Conservation (phyloP, 345 rosid species). For the Passiflora organensis region DNA sequence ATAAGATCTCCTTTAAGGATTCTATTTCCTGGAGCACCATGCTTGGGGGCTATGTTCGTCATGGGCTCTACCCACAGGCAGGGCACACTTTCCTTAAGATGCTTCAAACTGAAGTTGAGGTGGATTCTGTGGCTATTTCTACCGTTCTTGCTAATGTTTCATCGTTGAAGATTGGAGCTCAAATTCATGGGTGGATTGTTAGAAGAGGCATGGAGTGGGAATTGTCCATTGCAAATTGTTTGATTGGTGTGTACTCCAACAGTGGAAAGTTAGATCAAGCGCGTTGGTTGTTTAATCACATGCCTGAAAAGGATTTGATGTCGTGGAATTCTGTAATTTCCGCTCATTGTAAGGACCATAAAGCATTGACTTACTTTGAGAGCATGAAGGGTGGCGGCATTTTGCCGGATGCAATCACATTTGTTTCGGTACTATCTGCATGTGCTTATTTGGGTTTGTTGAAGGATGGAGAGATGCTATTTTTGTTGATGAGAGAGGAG, state of each 20-base stretch:
- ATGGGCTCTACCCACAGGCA: constrained; percentile 54
- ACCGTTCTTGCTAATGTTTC: constrained; percentile 43
- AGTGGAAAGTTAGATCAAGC: constrained; percentile 40
- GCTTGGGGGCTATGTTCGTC: constrained; percentile 58
- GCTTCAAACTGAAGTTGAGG: constrained; percentile 49
- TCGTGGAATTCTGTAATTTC: constrained; percentile 86
- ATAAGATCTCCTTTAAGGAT: constrained; percentile 48
- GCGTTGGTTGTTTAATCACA: constrained; percentile 51
- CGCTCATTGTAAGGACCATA: constrained; percentile 44
- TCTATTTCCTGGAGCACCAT: constrained; percentile 76
- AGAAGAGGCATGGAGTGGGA: constrained; percentile 56
- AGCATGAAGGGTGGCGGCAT: constrained; percentile 45
- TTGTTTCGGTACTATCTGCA: constrained; percentile 63
- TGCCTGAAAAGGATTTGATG: constrained; percentile 59
- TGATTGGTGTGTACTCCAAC: constrained; percentile 53
- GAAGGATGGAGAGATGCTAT: constrained; percentile 55
- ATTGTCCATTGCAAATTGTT: constrained; percentile 56
- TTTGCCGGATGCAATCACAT: constrained; percentile 64
- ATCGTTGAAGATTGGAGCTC: constrained; percentile 39
- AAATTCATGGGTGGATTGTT: constrained; percentile 71
- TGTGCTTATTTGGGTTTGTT: constrained; percentile 68
- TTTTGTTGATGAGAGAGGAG: constrained; percentile 46
- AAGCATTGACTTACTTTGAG: constrained; percentile 50
- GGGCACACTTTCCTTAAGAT: constrained; percentile 41
- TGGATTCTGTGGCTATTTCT: constrained; percentile 70